Base-by-base conservation (phyloP, 805 yeast species). In the Komagataella pseudopastoris region DNA sequence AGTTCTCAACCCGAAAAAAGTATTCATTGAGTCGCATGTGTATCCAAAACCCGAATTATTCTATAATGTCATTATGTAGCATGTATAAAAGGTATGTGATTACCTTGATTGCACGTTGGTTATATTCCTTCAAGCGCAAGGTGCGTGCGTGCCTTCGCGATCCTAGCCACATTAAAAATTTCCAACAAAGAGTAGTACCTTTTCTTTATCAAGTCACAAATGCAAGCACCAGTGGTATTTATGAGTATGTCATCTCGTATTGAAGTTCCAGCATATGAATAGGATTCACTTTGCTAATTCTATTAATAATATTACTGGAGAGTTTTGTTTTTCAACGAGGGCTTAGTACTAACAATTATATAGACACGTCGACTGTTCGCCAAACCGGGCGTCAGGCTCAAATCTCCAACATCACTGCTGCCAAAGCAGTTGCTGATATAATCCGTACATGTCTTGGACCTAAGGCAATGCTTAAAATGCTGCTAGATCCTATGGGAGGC, bases 371-470 rank as follows among this genome's bases (percentile, higher is more conserved):
- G 50, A 85, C 90, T 55, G 95, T 88, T 65, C 83, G 99, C 63
- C 96, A 93, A 65, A 82, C 89, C 44, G 99, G 99, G 48, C 88
- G 98, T 59, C 89, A 89, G 67, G 99, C 99, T 2, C 99, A 93
- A 70, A 77, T 88, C 55, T 87, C 96, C 55, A 95, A 93, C 65
- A 91, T 93, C 70, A 88, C 97, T 4, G 99, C 99, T 3, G 99
- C 99, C n/a, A 93, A 93, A 64, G 96, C 99, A 1, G 98, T 91
- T 46, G 95, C 97, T 0, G 99, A 93, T 67, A 91, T 93, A 63
- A 88, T 93, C 60, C 80, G 99, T 67, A 93, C 99, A 23, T 93
- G 99, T 76, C 75, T 93, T 54, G 99, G 99, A 17, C 99, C 99
- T 51, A 91, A 91, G 67, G 99, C 99, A 43, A 93, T 93, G 99